A percentile compares a stretch with the other conserved stretches of the same genome.
phyloP scores from a whole-genome alignment of 2,329 filamentous ascomycete species.

The Colletotrichum tropicale region DNA sequence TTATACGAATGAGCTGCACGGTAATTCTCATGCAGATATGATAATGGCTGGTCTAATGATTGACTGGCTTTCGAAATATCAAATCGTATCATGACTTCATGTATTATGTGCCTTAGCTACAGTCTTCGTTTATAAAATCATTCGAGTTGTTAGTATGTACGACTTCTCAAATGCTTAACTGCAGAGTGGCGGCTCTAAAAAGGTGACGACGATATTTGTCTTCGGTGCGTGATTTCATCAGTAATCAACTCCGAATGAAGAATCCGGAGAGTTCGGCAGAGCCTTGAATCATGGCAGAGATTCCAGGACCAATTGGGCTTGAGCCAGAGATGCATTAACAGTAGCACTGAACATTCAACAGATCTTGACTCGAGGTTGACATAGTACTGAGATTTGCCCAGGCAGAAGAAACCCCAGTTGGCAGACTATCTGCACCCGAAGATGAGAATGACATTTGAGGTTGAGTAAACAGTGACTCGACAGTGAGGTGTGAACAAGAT shows the following conservation, averaged over 20 bases:
- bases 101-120: too few species aligned
- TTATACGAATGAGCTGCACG: too few species aligned
- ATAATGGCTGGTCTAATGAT: rapidly evolving
- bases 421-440: background rate
- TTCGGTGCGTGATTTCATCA: background rate
- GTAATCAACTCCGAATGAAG: background rate
- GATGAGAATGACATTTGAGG: background rate
- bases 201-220: rapidly evolving
- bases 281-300: background rate
- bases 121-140: too few species aligned
- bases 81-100: background rate
- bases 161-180: too few species aligned
- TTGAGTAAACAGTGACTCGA: background rate
- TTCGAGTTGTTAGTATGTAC: rapidly evolving
- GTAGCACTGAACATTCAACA: background rate
- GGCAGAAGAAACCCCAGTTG: background rate
- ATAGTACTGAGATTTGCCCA: background rate
- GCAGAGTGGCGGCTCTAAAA: background rate
- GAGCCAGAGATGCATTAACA: background rate
- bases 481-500: background rate
- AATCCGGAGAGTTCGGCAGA: background rate
- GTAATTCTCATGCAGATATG: too few species aligned
- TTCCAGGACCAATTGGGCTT: background rate
- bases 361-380: background rate
- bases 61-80: rapidly evolving